phyloP scores from a whole-genome alignment of 305 asterid genomes.

The Fraxinus albicans region DNA sequence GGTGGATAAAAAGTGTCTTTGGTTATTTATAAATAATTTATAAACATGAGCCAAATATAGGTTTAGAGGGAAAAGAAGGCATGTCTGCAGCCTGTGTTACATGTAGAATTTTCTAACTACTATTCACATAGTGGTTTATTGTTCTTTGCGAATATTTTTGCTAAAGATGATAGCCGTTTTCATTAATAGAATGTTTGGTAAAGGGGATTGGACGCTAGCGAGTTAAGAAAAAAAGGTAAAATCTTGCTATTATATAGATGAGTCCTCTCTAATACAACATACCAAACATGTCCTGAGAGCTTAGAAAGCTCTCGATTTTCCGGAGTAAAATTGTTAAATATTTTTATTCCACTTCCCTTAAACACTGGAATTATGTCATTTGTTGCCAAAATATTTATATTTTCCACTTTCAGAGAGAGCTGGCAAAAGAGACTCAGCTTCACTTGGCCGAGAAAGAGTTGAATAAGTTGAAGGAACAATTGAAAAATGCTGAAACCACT shows the following conservation, averaged over 20 bases:
- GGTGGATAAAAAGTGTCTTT: background rate
- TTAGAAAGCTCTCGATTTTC: background rate
- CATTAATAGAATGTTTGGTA: background rate
- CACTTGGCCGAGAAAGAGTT: conserved; percentile 53
- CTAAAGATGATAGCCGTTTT: background rate
- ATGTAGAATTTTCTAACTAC: background rate
- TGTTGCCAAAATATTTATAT: background rate
- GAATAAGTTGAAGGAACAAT: conserved; percentile 62
- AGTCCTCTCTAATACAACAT: background rate
- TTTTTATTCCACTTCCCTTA: background rate
- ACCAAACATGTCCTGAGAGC: background rate
- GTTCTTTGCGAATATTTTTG: background rate
- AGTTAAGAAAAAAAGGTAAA: background rate
- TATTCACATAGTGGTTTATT: background rate
- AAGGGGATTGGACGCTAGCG: background rate
- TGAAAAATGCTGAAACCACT: conserved; percentile 66
- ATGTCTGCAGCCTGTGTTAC: background rate
- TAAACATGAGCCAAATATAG: background rate
- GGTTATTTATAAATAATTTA: background rate
- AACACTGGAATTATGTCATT: background rate
- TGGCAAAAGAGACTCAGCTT: conserved; percentile 68
- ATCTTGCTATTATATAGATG: background rate
- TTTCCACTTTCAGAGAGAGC: conserved; percentile 45
- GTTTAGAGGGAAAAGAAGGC: too few species aligned
- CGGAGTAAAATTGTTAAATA: background rate